phyloP scores from a whole-genome alignment of 2,329 filamentous ascomycete genomes.

The Blastomyces parvus region DNA sequence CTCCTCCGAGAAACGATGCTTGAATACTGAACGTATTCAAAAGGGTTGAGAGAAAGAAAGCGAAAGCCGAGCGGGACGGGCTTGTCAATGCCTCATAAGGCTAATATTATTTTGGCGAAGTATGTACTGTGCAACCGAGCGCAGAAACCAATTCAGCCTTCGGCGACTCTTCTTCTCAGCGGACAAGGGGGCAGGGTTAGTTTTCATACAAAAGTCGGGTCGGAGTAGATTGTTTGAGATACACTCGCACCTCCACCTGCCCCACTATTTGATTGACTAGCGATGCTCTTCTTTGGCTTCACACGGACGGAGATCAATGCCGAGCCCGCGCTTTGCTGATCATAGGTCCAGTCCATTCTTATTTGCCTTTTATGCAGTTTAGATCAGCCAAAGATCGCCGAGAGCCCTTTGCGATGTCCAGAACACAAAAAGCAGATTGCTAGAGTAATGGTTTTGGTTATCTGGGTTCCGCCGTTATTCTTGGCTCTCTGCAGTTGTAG shows the following conservation, averaged over 20 bases:
- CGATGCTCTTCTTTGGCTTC: not conserved
- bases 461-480: not conserved
- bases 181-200: not conserved
- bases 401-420: not conserved
- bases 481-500: no score
- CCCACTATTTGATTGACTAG: not conserved
- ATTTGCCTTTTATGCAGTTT: not conserved
- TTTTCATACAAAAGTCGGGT: not conserved
- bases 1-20: not conserved
- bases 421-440: not conserved
- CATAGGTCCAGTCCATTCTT: not conserved
- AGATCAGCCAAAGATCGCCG: not conserved
- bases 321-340: not conserved
- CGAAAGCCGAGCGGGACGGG: not conserved
- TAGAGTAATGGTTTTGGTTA: not conserved
- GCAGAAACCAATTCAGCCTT: not conserved
- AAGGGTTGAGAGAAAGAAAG: not conserved
- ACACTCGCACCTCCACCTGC: not conserved
- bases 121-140: not conserved
- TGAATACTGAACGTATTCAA: not conserved
- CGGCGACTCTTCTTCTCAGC: not conserved
- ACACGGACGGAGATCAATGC: not conserved
- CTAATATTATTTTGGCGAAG: not conserved
- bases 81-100: not conserved
- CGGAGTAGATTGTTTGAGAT: not conserved